A percentile compares a stretch with the other conserved stretches of the same genome.
Evolutionary conservation across 371 early-diverging fungal genomes (phyloP).

Genomic region (Mucor plumbeus): DNA sequence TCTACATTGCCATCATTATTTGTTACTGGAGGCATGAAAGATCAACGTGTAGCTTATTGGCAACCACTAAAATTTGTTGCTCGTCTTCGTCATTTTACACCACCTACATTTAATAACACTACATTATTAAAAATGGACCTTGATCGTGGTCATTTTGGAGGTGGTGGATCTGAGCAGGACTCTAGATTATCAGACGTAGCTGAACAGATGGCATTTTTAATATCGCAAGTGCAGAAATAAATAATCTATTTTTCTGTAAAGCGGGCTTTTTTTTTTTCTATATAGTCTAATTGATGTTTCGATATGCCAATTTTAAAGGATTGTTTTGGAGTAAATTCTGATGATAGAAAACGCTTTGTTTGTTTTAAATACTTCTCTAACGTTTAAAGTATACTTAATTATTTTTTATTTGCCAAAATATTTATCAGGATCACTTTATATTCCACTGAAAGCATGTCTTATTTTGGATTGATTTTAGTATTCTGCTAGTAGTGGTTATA

Average conservation of each 20-base stretch:
- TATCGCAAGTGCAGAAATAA: constrained; percentile 46
- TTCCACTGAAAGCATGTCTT: too few species aligned
- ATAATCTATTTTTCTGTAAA: neutral
- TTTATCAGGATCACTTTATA: too few species aligned
- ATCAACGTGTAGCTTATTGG: constrained; percentile 79
- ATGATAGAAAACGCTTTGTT: too few species aligned
- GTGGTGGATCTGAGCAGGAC: constrained; percentile 51
- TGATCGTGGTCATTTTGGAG: constrained; percentile 64
- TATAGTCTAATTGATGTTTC: too few species aligned
- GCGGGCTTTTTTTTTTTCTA: too few species aligned
- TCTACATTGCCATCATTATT: constrained; percentile 63
- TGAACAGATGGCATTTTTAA: constrained; percentile 57
- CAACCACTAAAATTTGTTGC: constrained; percentile 81
- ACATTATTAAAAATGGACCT: constrained; percentile 46
- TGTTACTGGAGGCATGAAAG: constrained; percentile 78
- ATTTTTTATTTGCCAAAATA: too few species aligned
- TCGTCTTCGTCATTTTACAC: constrained; percentile 42
- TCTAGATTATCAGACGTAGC: constrained; percentile 51
- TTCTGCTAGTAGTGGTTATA: too few species aligned
- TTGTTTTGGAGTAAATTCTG: too few species aligned
- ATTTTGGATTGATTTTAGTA: too few species aligned
- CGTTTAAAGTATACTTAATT: too few species aligned
- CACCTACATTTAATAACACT: constrained; percentile 17
- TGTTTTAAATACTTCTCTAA: too few species aligned
- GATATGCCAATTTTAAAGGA: too few species aligned